Base-by-base conservation (phyloP, 805 yeast genomes). In the Pichia pseudocactophila region DNA sequence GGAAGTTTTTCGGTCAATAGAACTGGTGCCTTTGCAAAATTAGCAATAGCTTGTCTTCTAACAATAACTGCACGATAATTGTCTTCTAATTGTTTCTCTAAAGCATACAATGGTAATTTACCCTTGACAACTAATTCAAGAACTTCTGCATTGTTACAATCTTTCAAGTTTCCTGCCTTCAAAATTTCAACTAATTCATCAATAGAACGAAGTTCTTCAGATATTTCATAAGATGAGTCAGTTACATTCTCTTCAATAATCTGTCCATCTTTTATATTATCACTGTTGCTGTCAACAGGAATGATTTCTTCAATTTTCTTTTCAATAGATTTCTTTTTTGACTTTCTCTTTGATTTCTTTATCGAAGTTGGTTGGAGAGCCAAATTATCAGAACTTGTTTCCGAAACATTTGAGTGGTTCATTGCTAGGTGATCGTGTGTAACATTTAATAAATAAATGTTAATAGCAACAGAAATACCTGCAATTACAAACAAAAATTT, bases 31-130 rank as follows among this genome's bases (percentile, higher is more conserved):
- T 79, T 74, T 7, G 96, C 86, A 41, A 86, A 63, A 39, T 77
- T 73, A 16, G 97, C 85, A 54, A 92, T 82, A n/a, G 95, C 89
- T 43, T 77, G 78, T 66, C 99, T 83, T 66, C 99, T 89, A 42
- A 92, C 82, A 35, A 74, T 72, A 51, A 92, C 99, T 4, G 99
- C 99, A 54, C 99, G 80, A 8, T 89, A 77, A 46, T 81, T 86
- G 59, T 92, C 92, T 25, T 72, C 83, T 46, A 92, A 73, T 64
- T 86, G 90, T 63, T 90, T 92, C 61, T 92, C 99, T 49, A 92
- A 73, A 0, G 97, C 96, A 60, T 92, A 92, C 42, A 92, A 66
- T 30, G 98, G 97, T 48, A 92, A 66, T 57, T 84, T 84, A 30
- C 95, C 94, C 3, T 72, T 64, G 10, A 76, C 70, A 30, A 82